Base-by-base conservation (phyloP, 106 monocot species). In the Allium fistulosum region DNA sequence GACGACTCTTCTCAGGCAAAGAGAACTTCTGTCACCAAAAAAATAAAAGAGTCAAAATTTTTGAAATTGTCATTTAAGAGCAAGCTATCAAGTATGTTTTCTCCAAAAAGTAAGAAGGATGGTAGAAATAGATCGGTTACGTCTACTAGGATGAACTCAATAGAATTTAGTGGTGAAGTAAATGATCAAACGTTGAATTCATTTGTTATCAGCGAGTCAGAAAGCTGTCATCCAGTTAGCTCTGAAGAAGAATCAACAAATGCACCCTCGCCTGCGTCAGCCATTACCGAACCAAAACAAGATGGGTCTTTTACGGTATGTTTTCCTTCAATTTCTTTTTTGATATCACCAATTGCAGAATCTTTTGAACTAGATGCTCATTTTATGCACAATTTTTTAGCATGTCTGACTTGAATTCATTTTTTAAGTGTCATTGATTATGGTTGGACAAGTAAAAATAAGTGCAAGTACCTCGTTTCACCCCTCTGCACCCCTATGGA, bases 21-120 rank as follows among this genome's bases (percentile, higher is more conserved):
- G 78, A 88, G 12, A 73, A 81, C 47, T 45, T 82, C 52, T 67
- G 66, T 78, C 67, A 48, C 48, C 9, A 68, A 79, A 72, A 67
- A 14, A 60, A 71, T 77, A 18, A 66, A 69, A 61, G 77, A 84
- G 60, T 46, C 74, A 9, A 90, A 88, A 51, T 74, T 73, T 59
- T 74, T 68, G 51, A 96, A 80, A 65, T 76, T 68, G 62, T 85
- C 62, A 49, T 84, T 96, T 18, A 96, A 78, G 69, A 83, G 81
- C 46, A 94, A 83, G 69, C 77, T 94, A 45, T 90, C 87, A 49
- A 85, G 72, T 71, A 79, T 94, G 55, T 81, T 94, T 64, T 88
- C 80, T 48, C 79, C 82, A n/a, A 85, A 59, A 65, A 84, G 49
- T 74, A 96, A 80, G 66, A 88, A 85, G 63, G 48, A 69, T 8